Base-by-base conservation (phyloP, 2,329 filamentous ascomycete genomes). In the Pseudopyricularia cyperi region DNA sequence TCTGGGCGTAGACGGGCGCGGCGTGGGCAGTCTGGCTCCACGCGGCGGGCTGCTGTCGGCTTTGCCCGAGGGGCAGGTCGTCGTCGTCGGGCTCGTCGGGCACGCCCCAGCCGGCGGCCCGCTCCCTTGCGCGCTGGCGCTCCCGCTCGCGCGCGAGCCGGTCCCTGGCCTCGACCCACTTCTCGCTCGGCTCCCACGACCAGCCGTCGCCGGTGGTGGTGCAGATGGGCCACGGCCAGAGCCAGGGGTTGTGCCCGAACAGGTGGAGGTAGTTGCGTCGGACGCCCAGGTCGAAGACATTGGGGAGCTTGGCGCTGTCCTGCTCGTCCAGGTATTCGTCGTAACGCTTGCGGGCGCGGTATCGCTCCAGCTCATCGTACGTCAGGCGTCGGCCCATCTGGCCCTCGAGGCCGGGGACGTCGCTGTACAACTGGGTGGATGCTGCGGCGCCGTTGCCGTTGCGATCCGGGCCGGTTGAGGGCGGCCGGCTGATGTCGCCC, bases 171-270 rank as follows among this genome's bases (percentile, higher is more conserved):
- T 83, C 80, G 3, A 87, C 56, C 86, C 93, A 98, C 57, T 79
- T 80, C 1, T 79, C 75, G 61, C 82, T 94, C 1, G 90, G 79
- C 61, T 96, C 89, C 93, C 93, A 98, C 46, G 75, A 76, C 91
- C 91, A 98, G 22, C 93, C 93, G 65, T 98, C 88, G 33, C 91
- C 91, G 0, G 81, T 87, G 2, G 89, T 95, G 62, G 86, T 97
- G 65, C 79, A 81, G 46, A 97, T 71, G 0, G 93, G 93, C 1
- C 97, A 55, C 28, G 75, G 69, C 91, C 93, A 97, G 8, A 93
- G 71, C 26, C 79, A 67, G 1, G 82, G 82, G 1, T 72, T 79
- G 0, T 80, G 78, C 0, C 93, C 93, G 57, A 98, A 89, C 2
- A 98, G 76, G 63, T 95, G 87, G 1, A 69, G 63, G 5, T 97